Evolutionary conservation across 192 early-diverging fungal species (phyloP), one percentile per base, ranked within the genome.

Genomic region (Umbelopsis ramanniana): DNA sequence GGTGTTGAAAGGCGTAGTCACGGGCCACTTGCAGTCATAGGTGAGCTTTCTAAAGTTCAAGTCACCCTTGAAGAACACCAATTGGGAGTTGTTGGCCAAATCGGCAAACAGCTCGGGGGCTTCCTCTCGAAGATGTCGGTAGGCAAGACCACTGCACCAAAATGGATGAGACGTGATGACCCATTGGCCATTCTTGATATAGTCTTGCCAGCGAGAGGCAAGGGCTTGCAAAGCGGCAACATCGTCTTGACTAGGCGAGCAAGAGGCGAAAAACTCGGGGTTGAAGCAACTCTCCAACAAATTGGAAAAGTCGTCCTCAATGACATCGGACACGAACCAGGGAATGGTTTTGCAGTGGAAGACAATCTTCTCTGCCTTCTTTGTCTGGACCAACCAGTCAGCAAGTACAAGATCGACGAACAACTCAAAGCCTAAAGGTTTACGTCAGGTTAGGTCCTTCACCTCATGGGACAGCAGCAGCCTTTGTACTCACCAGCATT

Each of bases 311-410:
- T 99, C 97, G 3, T 73, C 70, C 3, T 84, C 83, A 33, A 93
- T 94, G n/a, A 93, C 93, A 74, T 99, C 97, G 0, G 93, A 95
- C 26, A 99, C 97, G 72, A 96, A 99, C 97, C 97, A 99, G 24
- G 96, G 96, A 66, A 95, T 89, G 17, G 81, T 76, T 76, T 99
- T 99, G 68, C 87, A 82, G 74, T 98, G 93, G 76, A 98, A 94
- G 22, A 92, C 85, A 15, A 98, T 78, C 29, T 83, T 76, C 8
- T 69, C 74, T 0, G 93, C 94, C 33, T 86, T 80, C 15, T 88
- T 87, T 1, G 88, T 79, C 23, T 87, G 84, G 45, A 95, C 80
- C 29, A 98, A 84, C 82, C 87, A 94, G 68, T 97, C 90, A 14
- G 95, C 94, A 69, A 98, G 85, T 10, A 93, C 80, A 52, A 98